A percentile compares a stretch with the other conserved stretches of the same genome.
Evolutionary conservation across 495 filamentous ascomycete species (phyloP).

Genomic region (Aspergillus funiculosus): DNA sequence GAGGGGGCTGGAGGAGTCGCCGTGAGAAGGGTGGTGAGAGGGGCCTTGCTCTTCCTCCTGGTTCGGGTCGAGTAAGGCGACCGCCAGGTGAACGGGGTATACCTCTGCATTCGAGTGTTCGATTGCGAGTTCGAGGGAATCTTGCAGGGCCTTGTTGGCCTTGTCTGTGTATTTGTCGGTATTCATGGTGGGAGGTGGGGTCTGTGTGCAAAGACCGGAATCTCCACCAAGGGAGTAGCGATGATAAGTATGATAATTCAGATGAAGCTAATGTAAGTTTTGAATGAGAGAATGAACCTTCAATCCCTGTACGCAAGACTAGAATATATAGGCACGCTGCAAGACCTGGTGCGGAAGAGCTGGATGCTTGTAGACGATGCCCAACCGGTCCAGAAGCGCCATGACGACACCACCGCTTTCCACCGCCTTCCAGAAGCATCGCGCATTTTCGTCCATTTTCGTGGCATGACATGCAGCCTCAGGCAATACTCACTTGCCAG

Average conservation of each 20-base stretch:
- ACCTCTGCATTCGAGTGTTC: conserved; percentile 89
- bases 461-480: neutral
- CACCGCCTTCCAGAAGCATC: conserved; percentile 42
- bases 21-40: conserved; percentile 52
- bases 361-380: conserved; percentile 22
- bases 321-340: conserved; percentile 4
- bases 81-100: conserved; percentile 79
- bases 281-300: neutral
- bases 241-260: neutral
- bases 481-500: too few relatives aligned
- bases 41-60: conserved; percentile 71
- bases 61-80: conserved; percentile 79
- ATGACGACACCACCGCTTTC: conserved; percentile 35
- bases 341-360: conserved; percentile 20
- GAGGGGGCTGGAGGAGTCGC: conserved; percentile 55
- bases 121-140: conserved; percentile 75
- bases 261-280: neutral
- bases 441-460: neutral
- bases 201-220: conserved; percentile 2
- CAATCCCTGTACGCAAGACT: neutral
- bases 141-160: conserved; percentile 79
- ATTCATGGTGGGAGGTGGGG: conserved; percentile 32
- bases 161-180: conserved; percentile 77
- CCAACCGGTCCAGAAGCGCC: conserved; percentile 12
- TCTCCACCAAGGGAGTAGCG: conserved; percentile 3